These are phyloP conservation scores for Ustilago hordei DNA, from an alignment of 1,284 basidiomycete genomes.

Conservation along the genomic window DNA sequence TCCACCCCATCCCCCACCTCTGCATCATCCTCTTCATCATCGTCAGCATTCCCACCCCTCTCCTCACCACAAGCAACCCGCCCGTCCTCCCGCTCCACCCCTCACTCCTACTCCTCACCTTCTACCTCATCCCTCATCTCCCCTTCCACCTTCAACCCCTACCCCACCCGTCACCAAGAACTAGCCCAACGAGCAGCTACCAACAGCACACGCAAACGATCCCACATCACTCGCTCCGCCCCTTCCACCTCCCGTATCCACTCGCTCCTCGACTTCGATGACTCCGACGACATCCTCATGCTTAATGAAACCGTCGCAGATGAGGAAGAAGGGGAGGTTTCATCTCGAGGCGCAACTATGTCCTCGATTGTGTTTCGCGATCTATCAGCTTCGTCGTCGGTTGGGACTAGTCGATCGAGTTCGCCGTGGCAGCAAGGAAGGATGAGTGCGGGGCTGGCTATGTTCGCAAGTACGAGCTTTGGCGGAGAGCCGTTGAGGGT, in stretches of 20 bases:
- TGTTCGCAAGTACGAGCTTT: conserved; percentile 36
- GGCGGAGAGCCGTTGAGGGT: conserved; percentile 44
- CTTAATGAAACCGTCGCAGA: conserved; percentile 12
- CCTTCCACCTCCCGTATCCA: conserved; percentile 33
- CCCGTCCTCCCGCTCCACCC: conserved; percentile 13
- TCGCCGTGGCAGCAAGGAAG: conserved; percentile 37
- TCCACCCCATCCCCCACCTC: background rate
- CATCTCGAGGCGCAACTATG: conserved; percentile 47
- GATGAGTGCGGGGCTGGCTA: conserved; percentile 38
- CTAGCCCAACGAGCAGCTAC: conserved; percentile 39
- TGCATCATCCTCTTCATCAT: conserved; percentile 17
- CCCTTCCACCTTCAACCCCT: conserved; percentile 42
- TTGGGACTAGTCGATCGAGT: conserved; percentile 23
- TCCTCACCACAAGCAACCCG: conserved; percentile 24
- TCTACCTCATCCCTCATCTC: conserved; percentile 33
- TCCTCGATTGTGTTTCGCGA: conserved; percentile 52
- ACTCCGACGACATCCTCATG: conserved; percentile 22
- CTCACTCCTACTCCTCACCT: conserved; percentile 1
- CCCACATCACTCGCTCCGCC: conserved; percentile 41
- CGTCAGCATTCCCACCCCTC: conserved; percentile 35
- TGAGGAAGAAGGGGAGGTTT: conserved; percentile 35
- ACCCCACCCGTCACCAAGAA: conserved; percentile 47
- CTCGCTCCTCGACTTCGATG: conserved; percentile 24
- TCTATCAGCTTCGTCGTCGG: conserved; percentile 18
- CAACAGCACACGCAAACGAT: conserved; percentile 30